Base-by-base conservation (phyloP, 164 flowering plant genomes). In the Vitis vinifera region DNA sequence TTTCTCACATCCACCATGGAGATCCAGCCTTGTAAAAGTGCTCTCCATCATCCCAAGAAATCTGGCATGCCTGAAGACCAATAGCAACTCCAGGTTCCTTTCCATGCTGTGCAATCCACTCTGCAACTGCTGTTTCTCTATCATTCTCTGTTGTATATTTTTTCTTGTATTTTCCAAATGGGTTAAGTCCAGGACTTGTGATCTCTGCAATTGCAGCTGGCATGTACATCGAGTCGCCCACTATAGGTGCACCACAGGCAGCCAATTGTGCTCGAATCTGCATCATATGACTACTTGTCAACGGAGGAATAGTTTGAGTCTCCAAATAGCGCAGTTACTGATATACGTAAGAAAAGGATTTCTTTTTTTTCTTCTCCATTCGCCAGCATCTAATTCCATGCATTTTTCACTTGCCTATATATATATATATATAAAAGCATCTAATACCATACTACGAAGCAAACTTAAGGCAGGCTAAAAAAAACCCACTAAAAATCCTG, bases 181-280 rank as follows among this genome's bases (percentile, higher is more conserved):
- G 98, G 56, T 90, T 86, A 51, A 88, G 52, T 66, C 85, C 87
- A 31, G 95, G 97, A 68, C 44, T 78, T 23, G 66, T 57, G 73
- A 68, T 71, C 79, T 93, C 93, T 52, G 90, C 91, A 58, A 87
- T 67, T 57, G 86, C 86, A 75, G 98, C 92, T 55, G 98, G 92
- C 87, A 88, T 89, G 81, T 95, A 95, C 93, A 93, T 90, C 8
- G 97, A 85, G 76, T 95, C 99, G 31, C 98, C 99, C 57, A 95
- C 89, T 70, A 95, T 69, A 27, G 99, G 99, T 62, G 98, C 93
- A 64, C 97, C 93, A 81, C 81, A 79, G 53, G 97, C 93, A 62
- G 98, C 92, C 63, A 95, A 73, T 71, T 95, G 98, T n/a, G 97
- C 93, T 69, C 98, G 88, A 68, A 95, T 76, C 97, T 95, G 89